Base-by-base conservation (phyloP, 108 stramenopile genomes). In the Schizochytrium sp. region DNA sequence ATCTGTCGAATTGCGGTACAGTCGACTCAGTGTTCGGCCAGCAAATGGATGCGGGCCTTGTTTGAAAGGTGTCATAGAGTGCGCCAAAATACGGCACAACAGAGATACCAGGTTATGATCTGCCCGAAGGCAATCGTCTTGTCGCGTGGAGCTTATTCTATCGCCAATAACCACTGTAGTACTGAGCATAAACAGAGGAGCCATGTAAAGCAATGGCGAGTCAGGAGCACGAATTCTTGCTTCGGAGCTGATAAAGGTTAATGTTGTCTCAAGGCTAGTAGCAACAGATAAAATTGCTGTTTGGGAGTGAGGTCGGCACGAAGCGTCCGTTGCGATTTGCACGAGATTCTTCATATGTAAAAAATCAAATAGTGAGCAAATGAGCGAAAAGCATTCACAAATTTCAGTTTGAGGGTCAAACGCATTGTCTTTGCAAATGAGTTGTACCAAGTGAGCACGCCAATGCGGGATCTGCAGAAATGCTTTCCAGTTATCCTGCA, bases 401-500 rank as follows among this genome's bases (percentile, higher is more conserved):
- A 44, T 38, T 38, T 44, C 0, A 44, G 57, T 58, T 58, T 58
- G 57, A 10, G 57, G 13, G 57, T 58, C 13, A 17, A 58, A 17
- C 17, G 57, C 10, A 17, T 17, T 17, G 13, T 10, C 57, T 10
- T 17, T 17, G 57, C 57, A 58, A 58, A 58, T 38, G 8, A 44
- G 8, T 7, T 15, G 42, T 0, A 69, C 12, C 12, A 69, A 15
- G 28, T 15, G 64, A 38, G 8, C 28, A 1, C 44, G 64, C 64
- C 64, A 69, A 44, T 69, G 64, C 28, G 64, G 64, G 12, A 69
- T 7, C 28, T 69, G 64, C 64, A 69, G 28, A 44, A 69, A 69
- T 7, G 64, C 64, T 44, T 69, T 69, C 64, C 64, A 69, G 64
- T 69, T 69, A 15, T 69, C 64, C 44, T 69, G 64, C 28, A 44